These are phyloP conservation scores for Cercospora zeina DNA, from an alignment of 2,329 filamentous ascomycete genomes.

Conservation along the genomic window DNA sequence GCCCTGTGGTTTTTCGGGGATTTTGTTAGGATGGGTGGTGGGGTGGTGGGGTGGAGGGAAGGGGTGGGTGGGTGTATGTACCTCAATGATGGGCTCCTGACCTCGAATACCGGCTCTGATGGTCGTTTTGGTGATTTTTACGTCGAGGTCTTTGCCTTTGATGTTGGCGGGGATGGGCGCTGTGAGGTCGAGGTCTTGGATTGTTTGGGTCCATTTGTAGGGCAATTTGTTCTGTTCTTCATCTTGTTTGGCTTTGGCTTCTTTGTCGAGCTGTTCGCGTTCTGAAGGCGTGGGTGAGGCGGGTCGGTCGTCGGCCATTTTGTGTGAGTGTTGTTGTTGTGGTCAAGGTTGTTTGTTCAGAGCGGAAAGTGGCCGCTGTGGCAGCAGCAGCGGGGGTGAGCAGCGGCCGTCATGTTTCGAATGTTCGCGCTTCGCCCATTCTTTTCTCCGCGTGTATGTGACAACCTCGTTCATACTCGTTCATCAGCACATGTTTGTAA, in stretches of 20 bases:
- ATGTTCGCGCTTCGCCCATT: conserved; percentile 1
- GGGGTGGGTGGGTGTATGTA: conserved; percentile 43
- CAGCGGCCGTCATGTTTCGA: conserved; percentile 1
- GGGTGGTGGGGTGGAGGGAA: not conserved
- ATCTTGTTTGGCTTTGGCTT: conserved; percentile 68
- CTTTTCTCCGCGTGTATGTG: not conserved
- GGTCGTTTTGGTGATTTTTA: conserved; percentile 77
- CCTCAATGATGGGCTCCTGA: conserved; percentile 78
- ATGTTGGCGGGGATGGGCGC: conserved; percentile 77
- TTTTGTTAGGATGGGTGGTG: conserved; percentile 13
- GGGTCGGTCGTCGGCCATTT: conserved; percentile 36
- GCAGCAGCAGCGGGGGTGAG: not conserved
- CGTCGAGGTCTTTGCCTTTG: conserved; percentile 78
- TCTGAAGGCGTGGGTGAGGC: conserved; percentile 55
- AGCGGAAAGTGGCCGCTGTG: conserved; percentile 10
- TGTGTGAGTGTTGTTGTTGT: not conserved
- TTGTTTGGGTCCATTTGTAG: conserved; percentile 97
- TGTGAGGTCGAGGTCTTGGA: conserved; percentile 80
- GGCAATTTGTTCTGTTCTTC: conserved; percentile 88
- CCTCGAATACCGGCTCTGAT: conserved; percentile 84
- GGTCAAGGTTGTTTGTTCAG: not conserved
- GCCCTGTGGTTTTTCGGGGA: no score
- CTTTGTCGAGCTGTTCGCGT: conserved; percentile 57
- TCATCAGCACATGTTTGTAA: not conserved
- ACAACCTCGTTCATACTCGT: no score